These are phyloP conservation scores for Mollisia scopiformis DNA, from an alignment of 2,329 filamentous ascomycete genomes.

Conservation along the genomic window DNA sequence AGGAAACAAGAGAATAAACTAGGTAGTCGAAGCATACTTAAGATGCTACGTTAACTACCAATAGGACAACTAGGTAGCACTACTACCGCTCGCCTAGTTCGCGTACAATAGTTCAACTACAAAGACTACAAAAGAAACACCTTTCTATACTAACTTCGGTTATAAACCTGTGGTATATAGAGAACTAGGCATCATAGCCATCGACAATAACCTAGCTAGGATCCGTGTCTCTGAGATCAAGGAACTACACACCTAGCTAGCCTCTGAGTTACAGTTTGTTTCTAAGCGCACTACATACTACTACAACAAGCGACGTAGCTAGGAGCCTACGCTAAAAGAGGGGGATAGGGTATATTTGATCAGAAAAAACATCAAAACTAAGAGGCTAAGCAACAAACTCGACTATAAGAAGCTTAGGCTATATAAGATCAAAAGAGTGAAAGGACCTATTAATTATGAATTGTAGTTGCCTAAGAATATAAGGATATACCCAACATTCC, in stretches of 20 bases:
- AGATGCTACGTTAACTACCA: slow-evolving; percentile 11
- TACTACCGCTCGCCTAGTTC: slow-evolving; percentile 11
- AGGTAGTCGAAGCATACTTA: slow-evolving; percentile 13
- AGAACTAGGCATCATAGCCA: background rate
- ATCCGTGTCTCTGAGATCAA: background rate
- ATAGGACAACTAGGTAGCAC: slow-evolving; percentile 8
- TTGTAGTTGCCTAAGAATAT: slow-evolving; percentile 1
- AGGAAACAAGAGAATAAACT: slow-evolving; percentile 7
- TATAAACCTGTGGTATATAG: slow-evolving; percentile 3
- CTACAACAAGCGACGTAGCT: background rate
- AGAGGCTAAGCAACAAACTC: background rate
- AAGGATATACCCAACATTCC: slow-evolving; percentile 8
- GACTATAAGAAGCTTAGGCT: slow-evolving; percentile 4
- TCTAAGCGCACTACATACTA: background rate
- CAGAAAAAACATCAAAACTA: background rate
- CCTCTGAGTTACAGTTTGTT: background rate
- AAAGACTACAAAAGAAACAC: background rate
- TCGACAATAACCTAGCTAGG: background rate
- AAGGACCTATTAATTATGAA: slow-evolving; percentile 1
- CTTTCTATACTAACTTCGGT: slow-evolving; percentile 8
- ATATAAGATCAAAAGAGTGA: slow-evolving; percentile 6
- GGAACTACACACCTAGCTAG: background rate
- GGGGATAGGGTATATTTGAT: background rate
- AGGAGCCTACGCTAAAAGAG: background rate
- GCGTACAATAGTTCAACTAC: slow-evolving; percentile 5